Percentiles rank a stretch among this genome's conserved stretches.
phyloP scores from a whole-genome alignment of 1,284 basidiomycete species.

The Rhodotorula mucilaginosa region DNA sequence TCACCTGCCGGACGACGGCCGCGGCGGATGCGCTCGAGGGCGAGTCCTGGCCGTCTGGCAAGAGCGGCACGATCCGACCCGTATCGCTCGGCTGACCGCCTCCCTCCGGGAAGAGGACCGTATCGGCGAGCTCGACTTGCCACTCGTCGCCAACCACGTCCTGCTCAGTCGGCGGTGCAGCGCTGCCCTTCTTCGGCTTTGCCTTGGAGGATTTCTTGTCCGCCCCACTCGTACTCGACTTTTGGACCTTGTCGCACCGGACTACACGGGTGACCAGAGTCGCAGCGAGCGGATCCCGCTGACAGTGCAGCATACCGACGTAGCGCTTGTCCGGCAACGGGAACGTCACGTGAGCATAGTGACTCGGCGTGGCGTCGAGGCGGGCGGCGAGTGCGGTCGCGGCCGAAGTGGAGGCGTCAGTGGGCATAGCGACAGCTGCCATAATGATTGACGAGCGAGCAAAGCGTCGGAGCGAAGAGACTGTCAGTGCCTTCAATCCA shows the following conservation, averaged over 20 bases:
- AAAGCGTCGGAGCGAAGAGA: background rate
- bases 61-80: conserved; percentile 57
- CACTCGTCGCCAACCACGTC: conserved; percentile 25
- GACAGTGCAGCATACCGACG: conserved; percentile 42
- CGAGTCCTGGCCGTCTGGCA: conserved; percentile 32
- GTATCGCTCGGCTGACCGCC: conserved; percentile 82
- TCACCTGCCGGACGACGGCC: conserved; percentile 60
- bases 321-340: conserved; percentile 38
- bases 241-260: conserved; percentile 35
- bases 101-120: conserved; percentile 78
- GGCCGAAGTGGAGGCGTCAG: background rate
- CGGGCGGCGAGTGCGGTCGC: background rate
- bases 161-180: background rate
- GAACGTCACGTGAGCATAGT: conserved; percentile 37
- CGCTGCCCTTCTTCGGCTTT: conserved; percentile 28
- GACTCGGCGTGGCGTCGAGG: background rate
- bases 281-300: conserved; percentile 39
- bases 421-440: background rate
- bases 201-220: background rate
- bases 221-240: background rate
- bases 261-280: conserved; percentile 35
- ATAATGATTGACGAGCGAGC: background rate
- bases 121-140: conserved; percentile 68
- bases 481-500: background rate
- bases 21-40: background rate